Evolutionary conservation across 2,329 filamentous ascomycete genomes (phyloP), one percentile per base, ranked within the genome.

Genomic region (Trichophyton schoenleinii): DNA sequence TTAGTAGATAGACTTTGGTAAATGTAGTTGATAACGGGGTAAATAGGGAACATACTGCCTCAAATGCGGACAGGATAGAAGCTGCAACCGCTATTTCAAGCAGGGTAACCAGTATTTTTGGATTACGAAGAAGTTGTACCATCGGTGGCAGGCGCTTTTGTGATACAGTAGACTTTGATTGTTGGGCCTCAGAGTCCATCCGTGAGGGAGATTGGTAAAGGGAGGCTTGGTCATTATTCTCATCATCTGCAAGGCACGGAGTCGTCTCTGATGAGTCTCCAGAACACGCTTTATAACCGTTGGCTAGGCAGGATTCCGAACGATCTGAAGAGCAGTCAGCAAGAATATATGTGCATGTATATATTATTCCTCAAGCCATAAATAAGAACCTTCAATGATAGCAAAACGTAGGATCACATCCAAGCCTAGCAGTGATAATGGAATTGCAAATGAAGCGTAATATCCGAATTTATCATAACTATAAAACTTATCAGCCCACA

Each of bases 371-470:
- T 58, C 9, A n/a, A 20, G 46, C 7, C 7, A n/a, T 46, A n/a
- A 36, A 60, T 42, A 48, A 7, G 60, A 41, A 31, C 82, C 83
- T 70, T 87, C 84, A 18, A 87, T 78, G 66, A 87, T 78, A 1
- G 83, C 68, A 1, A 83, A 68, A 15, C 84, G 79, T 76, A 87
- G 79, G 15, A 81, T 62, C 60, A 87, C 82, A 68, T 87, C 84
- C 7, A 87, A 63, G 0, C 70, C 74, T 1, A 86, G 69, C 3
- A 86, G 68, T 0, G 72, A 78, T n/a, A 82, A 66, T 0, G 71
- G 70, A 38, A 72, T 64, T 2, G 64, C 63, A 61, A 71, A 73
- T 3, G 72, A 69, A 0, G 69, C 67, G 65, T 73, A 65, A 59
- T 70, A 70, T 18, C 69, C 67, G 9, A 67, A 64, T 55, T 64